Evolutionary conservation across 2,329 filamentous ascomycete species (phyloP), one percentile per base, ranked within the genome.

Genomic region (Calonectria pteridis): DNA sequence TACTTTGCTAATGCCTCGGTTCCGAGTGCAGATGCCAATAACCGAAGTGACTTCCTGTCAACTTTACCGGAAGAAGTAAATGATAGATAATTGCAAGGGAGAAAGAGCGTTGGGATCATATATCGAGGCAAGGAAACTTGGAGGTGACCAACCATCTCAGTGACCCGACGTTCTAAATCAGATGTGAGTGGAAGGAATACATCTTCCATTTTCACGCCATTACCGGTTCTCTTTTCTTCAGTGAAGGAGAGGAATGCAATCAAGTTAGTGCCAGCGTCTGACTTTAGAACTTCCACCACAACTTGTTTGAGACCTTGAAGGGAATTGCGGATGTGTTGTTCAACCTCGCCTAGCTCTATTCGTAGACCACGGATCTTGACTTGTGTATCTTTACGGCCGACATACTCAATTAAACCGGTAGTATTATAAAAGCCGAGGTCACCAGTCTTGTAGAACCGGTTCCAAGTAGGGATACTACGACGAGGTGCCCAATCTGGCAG

Each of bases 311-410:
- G 16, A 4, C 18, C 59, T 33, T 20, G 26, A n/a, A 64, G 40
- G 2, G 26, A 49, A 40, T 43, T 31, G 13, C 59, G 59, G 28
- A 64, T 64, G 28, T 64, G 37, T 7, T 64, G 59, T 37, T 77
- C 76, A 11, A 71, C 58, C 26, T 78, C 76, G 1, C 65, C 74
- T 0, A 88, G 82, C 79, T 88, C 91, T 69, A 89, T 83, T 66
- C 89, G 79, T 62, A 86, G 90, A 50, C 91, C 91, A n/a, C 86
- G 84, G 14, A 91, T 81, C 76, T 91, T 92, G 50, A 91, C 85
- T 78, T 91, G 89, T 0, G 83, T 84, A 75, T 91, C 89, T 74
- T 89, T 89, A 33, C 90, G 83, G 35, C 88, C 88, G 46, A 89
- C 76, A 67, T 84, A 87, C 0, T 81, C 75, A 13, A 88, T 78